These are phyloP conservation scores for Xeromyces bisporus DNA, from an alignment of 495 filamentous ascomycete species.

Conservation along the genomic window DNA sequence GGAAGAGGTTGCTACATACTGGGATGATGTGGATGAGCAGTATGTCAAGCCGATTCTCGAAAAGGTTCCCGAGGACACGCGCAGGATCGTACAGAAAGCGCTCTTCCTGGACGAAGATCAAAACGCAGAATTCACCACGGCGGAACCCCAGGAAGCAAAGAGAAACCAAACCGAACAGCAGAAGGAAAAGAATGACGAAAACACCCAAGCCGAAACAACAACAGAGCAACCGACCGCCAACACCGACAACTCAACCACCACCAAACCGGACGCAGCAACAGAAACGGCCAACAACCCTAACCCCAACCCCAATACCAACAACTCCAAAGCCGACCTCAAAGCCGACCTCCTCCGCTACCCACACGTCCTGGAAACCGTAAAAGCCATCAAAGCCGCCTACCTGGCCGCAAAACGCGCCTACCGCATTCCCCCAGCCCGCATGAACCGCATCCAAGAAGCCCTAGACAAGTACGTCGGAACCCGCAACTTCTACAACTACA, in stretches of 20 bases:
- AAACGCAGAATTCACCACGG: constrained; percentile 2
- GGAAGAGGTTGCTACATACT: constrained; percentile 61
- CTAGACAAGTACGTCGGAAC: constrained; percentile 64
- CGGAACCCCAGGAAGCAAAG: constrained; percentile 4
- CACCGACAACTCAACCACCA: not conserved
- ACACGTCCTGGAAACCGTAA: constrained; percentile 43
- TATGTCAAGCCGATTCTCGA: constrained; percentile 59
- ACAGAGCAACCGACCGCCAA: not conserved
- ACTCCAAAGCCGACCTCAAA: constrained; percentile 10
- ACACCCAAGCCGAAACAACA: not conserved
- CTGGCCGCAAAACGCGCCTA: constrained; percentile 62
- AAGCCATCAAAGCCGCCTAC: constrained; percentile 61
- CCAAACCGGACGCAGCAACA: constrained; percentile 3
- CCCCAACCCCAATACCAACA: constrained; percentile 8
- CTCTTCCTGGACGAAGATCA: constrained; percentile 16
- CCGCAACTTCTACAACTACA: constrained; percentile 89
- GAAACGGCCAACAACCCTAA: constrained; percentile 3
- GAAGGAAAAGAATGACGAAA: not conserved
- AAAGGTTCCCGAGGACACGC: constrained; percentile 29
- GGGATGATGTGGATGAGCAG: constrained; percentile 61
- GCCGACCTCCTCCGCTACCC: constrained; percentile 14
- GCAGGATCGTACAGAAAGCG: constrained; percentile 22
- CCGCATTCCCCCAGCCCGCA: constrained; percentile 53
- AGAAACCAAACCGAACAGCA: not conserved
- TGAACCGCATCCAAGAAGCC: constrained; percentile 52